Base-by-base conservation (phyloP, 768 basidiomycete genomes). In the Baorangia bicolor region DNA sequence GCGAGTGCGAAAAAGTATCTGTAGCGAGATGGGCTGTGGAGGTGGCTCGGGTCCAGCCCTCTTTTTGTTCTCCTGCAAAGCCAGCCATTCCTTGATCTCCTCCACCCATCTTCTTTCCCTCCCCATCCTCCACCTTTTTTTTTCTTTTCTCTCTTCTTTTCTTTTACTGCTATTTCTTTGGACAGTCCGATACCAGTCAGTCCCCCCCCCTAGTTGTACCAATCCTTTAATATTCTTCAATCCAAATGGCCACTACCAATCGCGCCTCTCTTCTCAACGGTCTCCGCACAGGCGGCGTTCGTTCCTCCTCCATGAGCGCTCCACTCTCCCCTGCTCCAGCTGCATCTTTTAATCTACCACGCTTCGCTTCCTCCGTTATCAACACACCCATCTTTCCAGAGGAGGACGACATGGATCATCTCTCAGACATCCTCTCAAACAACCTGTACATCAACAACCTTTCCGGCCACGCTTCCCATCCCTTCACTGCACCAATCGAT, bases 201-300 rank as follows among this genome's bases (percentile, higher is more conserved):
- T 2, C 16, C 7, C 10, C 20, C 1, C 20, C 18, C 18, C 10
- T 66, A 66, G 47, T 33, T 63, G 65, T 66, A 66, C 43, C 60
- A 62, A 27, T 65, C 63, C 0, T 63, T 63, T 68, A 63, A 65
- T 68, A 42, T 47, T 23, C 21, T 16, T 20, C 35, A 20, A 37
- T 27, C 16, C 48, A 47, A n/a, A 81, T 82, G 79, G 72, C 80
- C 50, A 71, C 79, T 45, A 61, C 76, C 71, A 75, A 77, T 59
- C 89, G 92, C 65, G 90, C 92, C 48, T 89, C 90, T 58, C 90
- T 94, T 67, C 90, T 94, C 72, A 80, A 87, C 57, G 90, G 89
- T 64, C 90, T 94, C 67, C 88, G 92, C 70, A 94, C 92, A 51
- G 92, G 92, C 69, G 92, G 92, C 46, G 92, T 94, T 57, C 88